A percentile compares a stretch with the other conserved stretches of the same genome.
Evolutionary conservation across 2,329 filamentous ascomycete species (phyloP).

Genomic region (Aspergillus sp.): DNA sequence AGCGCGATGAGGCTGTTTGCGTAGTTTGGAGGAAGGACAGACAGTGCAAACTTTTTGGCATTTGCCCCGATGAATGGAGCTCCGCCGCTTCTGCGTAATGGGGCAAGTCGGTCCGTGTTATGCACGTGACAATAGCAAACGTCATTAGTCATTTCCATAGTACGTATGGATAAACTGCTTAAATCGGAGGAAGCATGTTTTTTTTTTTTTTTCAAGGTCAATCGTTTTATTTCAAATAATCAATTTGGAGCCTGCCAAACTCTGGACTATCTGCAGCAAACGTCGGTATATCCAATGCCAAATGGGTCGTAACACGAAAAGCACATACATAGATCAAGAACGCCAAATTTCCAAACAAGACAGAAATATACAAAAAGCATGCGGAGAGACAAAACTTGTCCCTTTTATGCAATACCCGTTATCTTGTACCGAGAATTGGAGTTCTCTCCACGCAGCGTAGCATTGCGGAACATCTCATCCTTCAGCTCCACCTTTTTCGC

Average conservation of each 20-base stretch:
- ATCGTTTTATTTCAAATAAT: background rate
- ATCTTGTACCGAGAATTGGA: conserved; percentile 41
- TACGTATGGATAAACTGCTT: too few species aligned
- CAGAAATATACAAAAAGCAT: conserved; percentile 4
- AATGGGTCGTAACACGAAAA: background rate
- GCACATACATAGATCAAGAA: background rate
- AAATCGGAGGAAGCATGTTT: too few species aligned
- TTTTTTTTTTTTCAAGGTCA: background rate
- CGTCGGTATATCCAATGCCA: background rate
- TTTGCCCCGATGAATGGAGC: background rate
- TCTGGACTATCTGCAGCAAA: background rate
- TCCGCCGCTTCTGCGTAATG: background rate
- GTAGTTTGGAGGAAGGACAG: conserved; percentile 41
- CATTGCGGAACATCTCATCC: conserved; percentile 42
- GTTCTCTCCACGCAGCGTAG: conserved; percentile 52
- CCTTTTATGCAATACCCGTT: conserved; percentile 52
- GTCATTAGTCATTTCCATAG: background rate
- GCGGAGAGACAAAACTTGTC: conserved; percentile 49
- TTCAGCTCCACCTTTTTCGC: conserved; percentile 44
- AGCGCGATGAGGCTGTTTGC: conserved; percentile 35
- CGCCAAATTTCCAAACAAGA: background rate
- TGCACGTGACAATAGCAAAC: background rate
- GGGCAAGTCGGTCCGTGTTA: conserved; percentile 3
- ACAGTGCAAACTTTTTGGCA: conserved; percentile 41
- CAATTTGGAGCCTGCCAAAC: conserved; percentile 19